A percentile compares a stretch with the other conserved stretches of the same genome.
Evolutionary conservation across 768 basidiomycete genomes (phyloP).

Genomic region (Saitozyma sp.): DNA sequence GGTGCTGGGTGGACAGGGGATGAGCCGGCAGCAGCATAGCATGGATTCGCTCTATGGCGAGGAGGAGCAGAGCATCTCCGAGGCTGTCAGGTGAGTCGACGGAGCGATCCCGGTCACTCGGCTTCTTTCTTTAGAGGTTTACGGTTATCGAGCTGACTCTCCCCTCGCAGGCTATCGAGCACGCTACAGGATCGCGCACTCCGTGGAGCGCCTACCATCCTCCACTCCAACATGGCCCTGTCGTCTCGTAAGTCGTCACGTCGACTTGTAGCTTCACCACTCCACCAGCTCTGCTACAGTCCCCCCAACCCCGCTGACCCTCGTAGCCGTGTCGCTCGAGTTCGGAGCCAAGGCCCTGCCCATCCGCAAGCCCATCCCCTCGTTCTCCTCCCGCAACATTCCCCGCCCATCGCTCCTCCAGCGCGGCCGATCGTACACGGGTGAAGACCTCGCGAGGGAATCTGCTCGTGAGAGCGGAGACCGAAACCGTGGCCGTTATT

Average conservation of each 20-base stretch:
- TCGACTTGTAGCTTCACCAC: background rate
- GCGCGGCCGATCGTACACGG: constrained; percentile 48
- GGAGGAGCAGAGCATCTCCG: constrained; percentile 21
- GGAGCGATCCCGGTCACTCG: background rate
- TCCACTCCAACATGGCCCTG: constrained; percentile 21
- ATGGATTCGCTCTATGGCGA: constrained; percentile 26
- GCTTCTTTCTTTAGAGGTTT: background rate
- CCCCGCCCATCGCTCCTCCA: constrained; percentile 37
- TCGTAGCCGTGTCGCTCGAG: constrained; percentile 23
- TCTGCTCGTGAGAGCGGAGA: constrained; percentile 4
- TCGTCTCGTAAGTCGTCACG: constrained; percentile 29
- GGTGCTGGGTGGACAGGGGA: constrained; percentile 20
- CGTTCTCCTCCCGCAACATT: constrained; percentile 2
- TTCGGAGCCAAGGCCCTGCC: constrained; percentile 19
- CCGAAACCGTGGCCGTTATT: background rate
- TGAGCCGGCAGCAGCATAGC: constrained; percentile 32
- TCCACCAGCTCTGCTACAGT: background rate
- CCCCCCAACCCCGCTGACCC: background rate
- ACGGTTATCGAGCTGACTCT: background rate
- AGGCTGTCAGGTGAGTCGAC: constrained; percentile 27
- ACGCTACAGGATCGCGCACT: constrained; percentile 24
- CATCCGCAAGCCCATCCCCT: constrained; percentile 15
- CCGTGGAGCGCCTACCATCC: constrained; percentile 10
- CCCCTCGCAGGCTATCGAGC: constrained; percentile 19
- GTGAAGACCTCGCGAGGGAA: constrained; percentile 40